Evolutionary conservation across 2,329 filamentous ascomycete genomes (phyloP).

Genomic region (Fonsecaea monophora): DNA sequence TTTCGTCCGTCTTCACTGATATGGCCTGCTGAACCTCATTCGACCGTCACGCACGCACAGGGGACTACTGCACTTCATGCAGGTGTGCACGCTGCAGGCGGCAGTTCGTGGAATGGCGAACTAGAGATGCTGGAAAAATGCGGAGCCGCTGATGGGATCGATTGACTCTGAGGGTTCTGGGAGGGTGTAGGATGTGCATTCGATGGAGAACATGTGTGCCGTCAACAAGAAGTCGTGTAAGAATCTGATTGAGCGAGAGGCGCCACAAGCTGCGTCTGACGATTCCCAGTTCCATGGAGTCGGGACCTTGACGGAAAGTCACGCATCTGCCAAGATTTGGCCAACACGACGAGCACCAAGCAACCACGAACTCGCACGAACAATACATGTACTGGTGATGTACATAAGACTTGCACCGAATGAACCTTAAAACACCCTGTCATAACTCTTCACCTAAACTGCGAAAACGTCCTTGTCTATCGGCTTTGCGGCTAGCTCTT

Average conservation of each 20-base stretch:
- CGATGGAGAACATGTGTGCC: neutral
- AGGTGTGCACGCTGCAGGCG: neutral
- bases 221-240: neutral
- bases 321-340: neutral
- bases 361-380: too few relatives aligned
- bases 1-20: neutral
- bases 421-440: too few relatives aligned
- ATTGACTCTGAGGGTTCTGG: neutral
- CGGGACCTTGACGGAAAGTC: conserved; percentile 3
- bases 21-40: neutral
- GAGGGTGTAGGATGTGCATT: neutral
- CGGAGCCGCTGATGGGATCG: neutral
- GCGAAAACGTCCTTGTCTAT: too few relatives aligned
- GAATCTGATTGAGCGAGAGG: conserved; percentile 1
- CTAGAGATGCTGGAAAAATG: neutral
- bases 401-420: too few relatives aligned
- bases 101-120: neutral
- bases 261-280: neutral
- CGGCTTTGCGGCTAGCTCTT: too few relatives aligned
- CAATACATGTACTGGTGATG: too few relatives aligned
- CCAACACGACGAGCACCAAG: too few relatives aligned
- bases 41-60: neutral
- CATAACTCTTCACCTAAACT: too few relatives aligned
- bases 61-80: conserved; percentile 1
- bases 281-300: neutral